Percentiles rank a stretch among this genome's conserved stretches.
These are phyloP conservation scores for Mortierella sp. DNA, from an alignment of 371 early-diverging fungal species.

Conservation along the genomic window DNA sequence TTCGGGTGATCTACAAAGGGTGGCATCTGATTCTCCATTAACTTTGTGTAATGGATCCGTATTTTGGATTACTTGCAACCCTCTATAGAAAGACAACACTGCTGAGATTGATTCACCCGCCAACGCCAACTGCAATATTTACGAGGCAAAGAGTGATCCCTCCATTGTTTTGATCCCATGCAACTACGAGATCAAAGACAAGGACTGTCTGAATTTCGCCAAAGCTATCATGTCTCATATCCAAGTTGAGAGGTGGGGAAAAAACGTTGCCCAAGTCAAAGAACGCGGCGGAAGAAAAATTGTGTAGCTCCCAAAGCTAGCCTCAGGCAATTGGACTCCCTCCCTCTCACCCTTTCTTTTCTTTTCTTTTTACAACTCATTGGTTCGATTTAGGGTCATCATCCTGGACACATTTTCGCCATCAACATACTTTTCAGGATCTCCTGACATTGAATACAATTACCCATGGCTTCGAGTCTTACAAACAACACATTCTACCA, in stretches of 20 bases:
- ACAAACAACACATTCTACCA: conserved; percentile 41
- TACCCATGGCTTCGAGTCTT: conserved; percentile 49
- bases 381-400: conserved; percentile 24
- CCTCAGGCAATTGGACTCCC: neutral
- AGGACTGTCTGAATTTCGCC: conserved; percentile 44
- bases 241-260: conserved; percentile 41
- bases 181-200: conserved; percentile 48
- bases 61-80: neutral
- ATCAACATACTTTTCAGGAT: conserved; percentile 38
- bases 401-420: conserved; percentile 49
- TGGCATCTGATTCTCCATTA: neutral
- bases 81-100: conserved; percentile 41
- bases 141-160: conserved; percentile 33
- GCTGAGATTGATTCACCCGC: conserved; percentile 28
- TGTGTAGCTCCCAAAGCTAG: too few species aligned
- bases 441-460: conserved; percentile 37
- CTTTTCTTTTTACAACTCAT: neutral
- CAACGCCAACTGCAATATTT: conserved; percentile 47
- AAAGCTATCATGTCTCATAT: conserved; percentile 38
- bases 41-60: neutral
- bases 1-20: too few species aligned
- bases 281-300: too few species aligned
- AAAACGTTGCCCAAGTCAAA: neutral
- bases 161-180: conserved; percentile 28
- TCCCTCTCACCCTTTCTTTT: neutral